Conservation (phyloP, 805 yeast genomes). For the Monosporozyma yasuniensis region DNA sequence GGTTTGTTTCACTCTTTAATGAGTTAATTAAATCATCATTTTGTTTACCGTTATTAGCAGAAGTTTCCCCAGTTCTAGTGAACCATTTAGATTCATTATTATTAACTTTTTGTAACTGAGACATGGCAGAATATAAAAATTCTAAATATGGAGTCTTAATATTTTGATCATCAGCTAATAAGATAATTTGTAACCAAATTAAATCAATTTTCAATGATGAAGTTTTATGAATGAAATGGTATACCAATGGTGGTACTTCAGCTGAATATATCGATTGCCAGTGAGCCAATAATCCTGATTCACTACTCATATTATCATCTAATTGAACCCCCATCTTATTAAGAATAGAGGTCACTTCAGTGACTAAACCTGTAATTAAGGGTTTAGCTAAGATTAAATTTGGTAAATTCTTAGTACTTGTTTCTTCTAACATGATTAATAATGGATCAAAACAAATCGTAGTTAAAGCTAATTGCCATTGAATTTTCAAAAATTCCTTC, state of each 20-base stretch:
- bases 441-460: conserved; percentile 71
- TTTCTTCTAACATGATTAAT: conserved; percentile 62
- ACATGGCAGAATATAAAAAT: conserved; percentile 69
- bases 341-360: conserved; percentile 64
- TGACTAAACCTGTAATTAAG: conserved; percentile 66
- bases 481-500: conserved; percentile 55
- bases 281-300: conserved; percentile 45
- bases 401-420: conserved; percentile 48
- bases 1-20: conserved; percentile 8
- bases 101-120: conserved; percentile 50
- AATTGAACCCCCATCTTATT: conserved; percentile 71
- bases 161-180: conserved; percentile 81
- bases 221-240: conserved; percentile 50
- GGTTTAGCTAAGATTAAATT: conserved; percentile 78
- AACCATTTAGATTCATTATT: conserved; percentile 31
- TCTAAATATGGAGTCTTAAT: conserved; percentile 87
- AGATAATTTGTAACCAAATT: conserved; percentile 72
- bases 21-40: not conserved
- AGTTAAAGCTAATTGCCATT: conserved; percentile 81
- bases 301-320: conserved; percentile 58
- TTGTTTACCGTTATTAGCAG: not conserved
- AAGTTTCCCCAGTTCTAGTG: conserved; percentile 12
- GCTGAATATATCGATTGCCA: conserved; percentile 40
- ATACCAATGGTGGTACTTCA: conserved; percentile 54
- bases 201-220: conserved; percentile 59